These are phyloP conservation scores for Collybia nuda DNA, from an alignment of 768 basidiomycete species.

Conservation along the genomic window DNA sequence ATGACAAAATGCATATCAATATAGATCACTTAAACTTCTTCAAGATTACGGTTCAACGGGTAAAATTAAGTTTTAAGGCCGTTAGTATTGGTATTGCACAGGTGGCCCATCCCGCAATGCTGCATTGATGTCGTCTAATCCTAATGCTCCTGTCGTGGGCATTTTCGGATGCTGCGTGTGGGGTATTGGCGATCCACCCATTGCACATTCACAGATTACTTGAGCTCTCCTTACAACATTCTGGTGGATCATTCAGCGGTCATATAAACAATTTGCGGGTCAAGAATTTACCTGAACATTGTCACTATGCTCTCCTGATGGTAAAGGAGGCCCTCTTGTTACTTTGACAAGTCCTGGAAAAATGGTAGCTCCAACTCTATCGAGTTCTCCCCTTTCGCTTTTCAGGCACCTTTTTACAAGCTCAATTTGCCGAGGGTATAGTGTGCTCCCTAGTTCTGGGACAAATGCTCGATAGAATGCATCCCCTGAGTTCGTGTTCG, in stretches of 20 bases:
- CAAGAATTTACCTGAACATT: conserved; percentile 45
- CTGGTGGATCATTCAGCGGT: conserved; percentile 21
- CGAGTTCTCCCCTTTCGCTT: conserved; percentile 71
- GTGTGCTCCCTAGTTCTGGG: conserved; percentile 72
- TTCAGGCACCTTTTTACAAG: conserved; percentile 79
- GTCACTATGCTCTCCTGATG: conserved; percentile 38
- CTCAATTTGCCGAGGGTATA: conserved; percentile 81
- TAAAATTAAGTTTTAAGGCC: too few relatives aligned
- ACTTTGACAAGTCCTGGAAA: conserved; percentile 90
- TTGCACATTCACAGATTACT: conserved; percentile 84
- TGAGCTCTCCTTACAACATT: conserved; percentile 82
- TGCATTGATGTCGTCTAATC: background rate
- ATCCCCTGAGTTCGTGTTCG: conserved; percentile 59
- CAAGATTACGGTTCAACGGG: background rate
- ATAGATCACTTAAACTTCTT: background rate
- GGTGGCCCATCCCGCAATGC: background rate
- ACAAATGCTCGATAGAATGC: conserved; percentile 87
- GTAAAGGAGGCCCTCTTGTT: conserved; percentile 36
- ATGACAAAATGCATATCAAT: conserved; percentile 9
- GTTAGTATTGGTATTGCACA: too few relatives aligned
- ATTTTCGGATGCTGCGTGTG: background rate
- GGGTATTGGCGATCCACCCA: conserved; percentile 36
- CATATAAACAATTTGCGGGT: conserved; percentile 8
- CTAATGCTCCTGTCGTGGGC: background rate
- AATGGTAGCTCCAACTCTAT: conserved; percentile 80